Conservation (phyloP, 1,139 yeast genomes). For the Saccharomyces hybrid region DNA sequence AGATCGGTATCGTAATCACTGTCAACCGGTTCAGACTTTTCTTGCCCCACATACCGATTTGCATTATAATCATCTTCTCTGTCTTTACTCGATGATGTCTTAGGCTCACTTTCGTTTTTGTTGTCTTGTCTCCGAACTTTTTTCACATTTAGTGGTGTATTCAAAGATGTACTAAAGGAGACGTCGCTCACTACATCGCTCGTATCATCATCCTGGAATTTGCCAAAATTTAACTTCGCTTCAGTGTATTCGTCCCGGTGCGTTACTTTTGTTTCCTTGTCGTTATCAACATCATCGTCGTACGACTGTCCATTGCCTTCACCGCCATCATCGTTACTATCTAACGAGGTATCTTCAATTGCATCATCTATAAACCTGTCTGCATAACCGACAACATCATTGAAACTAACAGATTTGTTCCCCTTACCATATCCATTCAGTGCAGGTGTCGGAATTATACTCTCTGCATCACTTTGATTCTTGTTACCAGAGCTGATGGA, state of each 20-base stretch:
- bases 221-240: slow-evolving; percentile 14
- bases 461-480: neutral
- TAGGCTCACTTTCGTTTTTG: neutral
- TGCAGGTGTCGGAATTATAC: slow-evolving; percentile 6
- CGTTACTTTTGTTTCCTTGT: slow-evolving; percentile 3
- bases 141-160: slow-evolving; percentile 23
- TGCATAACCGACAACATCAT: slow-evolving; percentile 31
- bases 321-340: slow-evolving; percentile 14
- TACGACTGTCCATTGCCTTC: slow-evolving; percentile 15
- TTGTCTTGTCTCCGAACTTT: slow-evolving; percentile 9
- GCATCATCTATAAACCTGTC: slow-evolving; percentile 26
- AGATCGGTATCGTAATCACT: slow-evolving; percentile 17
- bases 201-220: slow-evolving; percentile 23
- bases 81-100: neutral
- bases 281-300: slow-evolving; percentile 11
- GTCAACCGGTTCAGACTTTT: neutral
- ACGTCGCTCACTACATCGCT: slow-evolving; percentile 33
- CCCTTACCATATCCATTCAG: slow-evolving; percentile 15
- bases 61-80: neutral
- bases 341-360: slow-evolving; percentile 9
- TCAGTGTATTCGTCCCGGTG: slow-evolving; percentile 27
- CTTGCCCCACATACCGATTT: neutral
- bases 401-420: slow-evolving; percentile 34
- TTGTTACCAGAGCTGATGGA: neutral
- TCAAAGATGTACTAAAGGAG: slow-evolving; percentile 24